phyloP scores from a whole-genome alignment of 805 yeast genomes.

The Diddensiella transvaalensis region DNA sequence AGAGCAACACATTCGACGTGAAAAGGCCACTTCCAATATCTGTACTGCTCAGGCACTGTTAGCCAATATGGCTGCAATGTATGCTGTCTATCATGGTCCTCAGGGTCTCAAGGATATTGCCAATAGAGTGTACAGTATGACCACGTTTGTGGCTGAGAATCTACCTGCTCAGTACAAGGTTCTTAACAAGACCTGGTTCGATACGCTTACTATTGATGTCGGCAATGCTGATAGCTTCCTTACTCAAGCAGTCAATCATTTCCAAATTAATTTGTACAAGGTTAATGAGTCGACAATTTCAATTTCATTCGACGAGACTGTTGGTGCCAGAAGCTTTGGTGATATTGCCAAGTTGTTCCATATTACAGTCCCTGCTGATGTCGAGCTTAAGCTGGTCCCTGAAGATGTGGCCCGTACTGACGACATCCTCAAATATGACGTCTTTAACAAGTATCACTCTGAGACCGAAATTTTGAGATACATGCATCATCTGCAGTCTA shows the following conservation, averaged over 20 bases:
- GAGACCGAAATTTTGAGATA: constrained; percentile 95
- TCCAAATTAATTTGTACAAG: constrained; percentile 73
- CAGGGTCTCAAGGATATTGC: constrained; percentile 80
- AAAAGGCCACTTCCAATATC: constrained; percentile 95
- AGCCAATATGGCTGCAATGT: constrained; percentile 94
- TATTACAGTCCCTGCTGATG: constrained; percentile 20
- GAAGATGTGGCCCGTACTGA: constrained; percentile 29
- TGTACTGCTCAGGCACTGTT: constrained; percentile 97
- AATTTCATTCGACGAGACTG: constrained; percentile 89
- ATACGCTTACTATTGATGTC: constrained; percentile 68
- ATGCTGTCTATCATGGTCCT: constrained; percentile 95
- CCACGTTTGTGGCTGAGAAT: constrained; percentile 63
- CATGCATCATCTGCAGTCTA: constrained; percentile 75
- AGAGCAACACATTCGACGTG: constrained; percentile 97
- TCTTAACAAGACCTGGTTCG: constrained; percentile 69
- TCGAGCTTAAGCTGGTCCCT: constrained; percentile 43
- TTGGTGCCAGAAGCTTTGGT: constrained; percentile 56
- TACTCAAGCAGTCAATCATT: constrained; percentile 51
- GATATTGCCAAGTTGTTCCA: constrained; percentile 61
- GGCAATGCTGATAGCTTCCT: constrained; percentile 57
- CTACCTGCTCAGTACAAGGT: constrained; percentile 44
- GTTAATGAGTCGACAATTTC: constrained; percentile 60
- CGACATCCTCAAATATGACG: constrained; percentile 56
- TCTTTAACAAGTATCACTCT: constrained; percentile 83
- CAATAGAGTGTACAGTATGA: constrained; percentile 65